Conservation (phyloP, 257 asterid species). For the Nicotiana knightiana region DNA sequence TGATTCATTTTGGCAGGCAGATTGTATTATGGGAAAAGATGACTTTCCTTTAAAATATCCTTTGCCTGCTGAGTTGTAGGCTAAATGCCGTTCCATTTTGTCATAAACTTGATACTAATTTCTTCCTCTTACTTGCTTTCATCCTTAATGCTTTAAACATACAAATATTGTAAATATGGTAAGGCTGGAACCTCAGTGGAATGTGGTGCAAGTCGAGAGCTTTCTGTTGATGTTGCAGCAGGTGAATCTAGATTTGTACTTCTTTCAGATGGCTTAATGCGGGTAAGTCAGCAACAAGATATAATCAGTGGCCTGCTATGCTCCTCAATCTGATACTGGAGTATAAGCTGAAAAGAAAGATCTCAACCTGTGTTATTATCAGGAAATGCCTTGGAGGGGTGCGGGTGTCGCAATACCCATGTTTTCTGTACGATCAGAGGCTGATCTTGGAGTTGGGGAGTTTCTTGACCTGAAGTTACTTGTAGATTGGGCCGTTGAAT, state of each 20-base stretch:
- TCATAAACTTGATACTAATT: conserved; percentile 6
- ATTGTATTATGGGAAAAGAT: conserved; percentile 52
- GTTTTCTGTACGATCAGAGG: conserved; percentile 90
- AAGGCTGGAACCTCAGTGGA: conserved; percentile 49
- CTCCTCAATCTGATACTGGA: conserved; percentile 1
- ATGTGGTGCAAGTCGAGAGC: conserved; percentile 70
- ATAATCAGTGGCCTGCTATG: not conserved
- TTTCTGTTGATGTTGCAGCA: conserved; percentile 47
- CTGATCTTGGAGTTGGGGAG: conserved; percentile 93
- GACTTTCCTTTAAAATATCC: conserved; percentile 97
- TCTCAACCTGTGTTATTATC: conserved; percentile 7
- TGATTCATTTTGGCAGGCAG: conserved; percentile 80
- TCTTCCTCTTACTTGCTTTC: not conserved
- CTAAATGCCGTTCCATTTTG: conserved; percentile 8
- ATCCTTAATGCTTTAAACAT: conserved; percentile 64
- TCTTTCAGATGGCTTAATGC: conserved; percentile 86
- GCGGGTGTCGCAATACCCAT: conserved; percentile 94
- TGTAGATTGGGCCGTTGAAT: conserved; percentile 86
- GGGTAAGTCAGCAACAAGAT: conserved; percentile 44
- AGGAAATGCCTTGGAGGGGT: conserved; percentile 99
- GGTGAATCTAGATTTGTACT: conserved; percentile 60
- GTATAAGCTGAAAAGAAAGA: not conserved
- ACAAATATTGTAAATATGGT: conserved; percentile 70
- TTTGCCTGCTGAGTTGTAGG: conserved; percentile 19
- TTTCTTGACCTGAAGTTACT: conserved; percentile 93